phyloP scores from a whole-genome alignment of 225 moss, liverwort and hornwort genomes.

The Polytrichum formosum region DNA sequence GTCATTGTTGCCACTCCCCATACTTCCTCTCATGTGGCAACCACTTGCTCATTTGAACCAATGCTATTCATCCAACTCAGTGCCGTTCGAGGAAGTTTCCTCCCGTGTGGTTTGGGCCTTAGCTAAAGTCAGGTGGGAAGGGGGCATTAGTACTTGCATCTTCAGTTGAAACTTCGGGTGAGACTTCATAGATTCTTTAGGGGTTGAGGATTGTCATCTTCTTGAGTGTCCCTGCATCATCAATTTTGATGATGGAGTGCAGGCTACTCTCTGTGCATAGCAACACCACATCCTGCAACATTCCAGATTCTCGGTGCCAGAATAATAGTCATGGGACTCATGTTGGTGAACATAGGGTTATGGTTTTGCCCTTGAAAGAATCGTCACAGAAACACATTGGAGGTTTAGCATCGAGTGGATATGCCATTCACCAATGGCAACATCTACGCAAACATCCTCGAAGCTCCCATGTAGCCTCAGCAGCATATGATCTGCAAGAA shows the following conservation, averaged over 20 bases:
- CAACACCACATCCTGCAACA: background rate
- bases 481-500: slow-evolving; percentile 2
- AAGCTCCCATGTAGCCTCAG: slow-evolving; percentile 4
- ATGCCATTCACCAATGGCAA: background rate
- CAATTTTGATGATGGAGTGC: slow-evolving; percentile 13
- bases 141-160: too few relatives aligned
- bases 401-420: slow-evolving; percentile 1
- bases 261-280: slow-evolving; percentile 8
- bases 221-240: too few relatives aligned
- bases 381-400: background rate
- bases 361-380: slow-evolving; percentile 4
- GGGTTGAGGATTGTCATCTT: too few relatives aligned
- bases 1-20: too few relatives aligned
- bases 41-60: too few relatives aligned
- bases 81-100: too few relatives aligned
- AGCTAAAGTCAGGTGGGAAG: too few relatives aligned
- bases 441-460: background rate
- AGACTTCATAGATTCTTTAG: too few relatives aligned
- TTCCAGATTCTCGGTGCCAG: background rate
- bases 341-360: slow-evolving; percentile 1
- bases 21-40: too few relatives aligned
- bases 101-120: too few relatives aligned
- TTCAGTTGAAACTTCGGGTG: too few relatives aligned
- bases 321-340: background rate
- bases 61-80: too few relatives aligned